Evolutionary conservation across 78 protist genomes (phyloP), one percentile per base, ranked within the genome.

Genomic region (Dictyostelium capitatum): DNA sequence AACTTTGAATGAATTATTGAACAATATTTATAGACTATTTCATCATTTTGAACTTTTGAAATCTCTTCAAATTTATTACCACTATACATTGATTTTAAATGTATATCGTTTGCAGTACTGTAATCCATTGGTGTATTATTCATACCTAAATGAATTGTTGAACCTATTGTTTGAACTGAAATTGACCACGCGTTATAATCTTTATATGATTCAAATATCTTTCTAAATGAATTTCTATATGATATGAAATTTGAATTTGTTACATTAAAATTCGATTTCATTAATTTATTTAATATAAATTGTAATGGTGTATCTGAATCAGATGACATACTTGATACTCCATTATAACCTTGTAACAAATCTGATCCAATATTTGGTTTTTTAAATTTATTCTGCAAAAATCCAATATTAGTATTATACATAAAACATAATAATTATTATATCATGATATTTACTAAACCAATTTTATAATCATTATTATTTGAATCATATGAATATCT

Each of bases 101-200:
- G 25, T 17, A 9, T 9, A 20, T 1, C 8, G 0, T 43, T 43
- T 1, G 3, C 5, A 19, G 15, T 2, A 43, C 14, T 20, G 43
- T 9, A 41, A n/a, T 43, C 53, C 14, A 20, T 8, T 2, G 2
- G 37, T 20, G 10, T 43, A 20, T 43, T 43, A 72, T 72, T 47
- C 53, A 72, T 46, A 72, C 79, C 79, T 0, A 72, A 19, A 46
- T 72, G 79, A 46, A 72, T 72, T 7, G 79, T 72, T 32, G 48
- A 32, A 43, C 10, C 14, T 0, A 72, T 20, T 72, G 54, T 72
- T 72, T 72, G 79, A 72, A 72, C 20, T 17, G 37, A 1, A 15
- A 41, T 20, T n/a, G 54, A 0, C 79, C 79, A 72, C 7, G 23
- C 0, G 0, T 20, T n/a, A 5, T 19, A 15, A 7, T 43, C 53